phyloP scores from a whole-genome alignment of 495 filamentous ascomycete species.

The Aspergillus leporis region DNA sequence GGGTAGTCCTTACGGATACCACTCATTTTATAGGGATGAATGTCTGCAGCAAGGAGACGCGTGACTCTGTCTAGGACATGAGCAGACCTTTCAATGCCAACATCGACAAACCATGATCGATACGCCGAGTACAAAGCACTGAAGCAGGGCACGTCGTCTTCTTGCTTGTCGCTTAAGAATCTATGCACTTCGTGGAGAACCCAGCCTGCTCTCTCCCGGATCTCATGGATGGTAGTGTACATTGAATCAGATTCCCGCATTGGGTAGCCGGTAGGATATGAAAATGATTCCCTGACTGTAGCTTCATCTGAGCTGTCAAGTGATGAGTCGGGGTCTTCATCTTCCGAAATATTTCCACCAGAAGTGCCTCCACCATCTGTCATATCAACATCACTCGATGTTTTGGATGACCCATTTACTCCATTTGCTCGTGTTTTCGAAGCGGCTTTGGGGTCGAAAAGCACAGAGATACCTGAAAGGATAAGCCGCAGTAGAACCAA shows the following conservation, averaged over 20 bases:
- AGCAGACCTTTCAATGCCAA: conserved; percentile 92
- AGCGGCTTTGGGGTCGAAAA: conserved; percentile 80
- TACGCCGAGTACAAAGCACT: conserved; percentile 90
- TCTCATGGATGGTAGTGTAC: conserved; percentile 74
- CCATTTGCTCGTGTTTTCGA: conserved; percentile 39
- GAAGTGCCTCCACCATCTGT: conserved; percentile 23
- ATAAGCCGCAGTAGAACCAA: conserved; percentile 81
- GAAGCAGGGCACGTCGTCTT: conserved; percentile 96
- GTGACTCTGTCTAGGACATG: conserved; percentile 88
- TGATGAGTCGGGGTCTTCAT: conserved; percentile 60
- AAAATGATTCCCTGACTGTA: conserved; percentile 75
- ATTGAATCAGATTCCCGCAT: conserved; percentile 61
- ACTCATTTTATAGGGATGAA: conserved; percentile 88
- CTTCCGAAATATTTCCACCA: conserved; percentile 47
- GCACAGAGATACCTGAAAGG: conserved; percentile 80
- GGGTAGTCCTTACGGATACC: conserved; percentile 92
- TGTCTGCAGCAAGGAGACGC: conserved; percentile 79
- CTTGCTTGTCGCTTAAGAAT: conserved; percentile 80
- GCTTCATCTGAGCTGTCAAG: conserved; percentile 77
- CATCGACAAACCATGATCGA: conserved; percentile 94
- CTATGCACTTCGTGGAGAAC: conserved; percentile 79
- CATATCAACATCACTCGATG: conserved; percentile 46
- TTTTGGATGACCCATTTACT: conserved; percentile 22
- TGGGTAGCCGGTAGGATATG: conserved; percentile 83
- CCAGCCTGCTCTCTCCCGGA: conserved; percentile 77